Conservation (phyloP, 345 rosid species). For the Reutealis trisperma region DNA sequence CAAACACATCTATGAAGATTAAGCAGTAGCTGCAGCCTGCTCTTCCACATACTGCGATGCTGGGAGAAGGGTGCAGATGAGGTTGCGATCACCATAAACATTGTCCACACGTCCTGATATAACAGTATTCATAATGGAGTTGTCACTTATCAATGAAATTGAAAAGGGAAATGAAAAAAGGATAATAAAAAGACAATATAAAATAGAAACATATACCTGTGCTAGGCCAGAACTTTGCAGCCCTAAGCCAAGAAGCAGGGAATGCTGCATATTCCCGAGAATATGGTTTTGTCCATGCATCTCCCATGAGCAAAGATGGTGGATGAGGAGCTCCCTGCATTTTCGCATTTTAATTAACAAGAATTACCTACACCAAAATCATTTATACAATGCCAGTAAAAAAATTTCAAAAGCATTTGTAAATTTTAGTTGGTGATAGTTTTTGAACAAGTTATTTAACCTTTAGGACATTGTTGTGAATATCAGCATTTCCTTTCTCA, state of each 20-base stretch:
- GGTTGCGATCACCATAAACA: slow-evolving; percentile 96
- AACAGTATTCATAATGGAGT: neutral
- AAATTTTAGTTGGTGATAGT: neutral
- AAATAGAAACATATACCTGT: slow-evolving; percentile 48
- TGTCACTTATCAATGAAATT: neutral
- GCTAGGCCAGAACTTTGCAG: slow-evolving; percentile 91
- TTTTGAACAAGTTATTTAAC: slow-evolving; percentile 33
- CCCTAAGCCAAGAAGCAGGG: slow-evolving; percentile 96
- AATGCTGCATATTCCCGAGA: slow-evolving; percentile 91
- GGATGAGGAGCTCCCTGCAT: slow-evolving; percentile 99
- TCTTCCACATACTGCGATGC: slow-evolving; percentile 68
- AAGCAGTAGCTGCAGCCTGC: slow-evolving; percentile 82
- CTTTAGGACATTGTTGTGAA: slow-evolving; percentile 92
- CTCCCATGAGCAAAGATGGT: slow-evolving; percentile 97
- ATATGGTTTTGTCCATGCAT: slow-evolving; percentile 90
- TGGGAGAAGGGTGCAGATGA: slow-evolving; percentile 82
- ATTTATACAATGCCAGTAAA: neutral
- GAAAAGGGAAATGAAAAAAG: neutral
- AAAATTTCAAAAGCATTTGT: neutral
- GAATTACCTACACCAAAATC: neutral
- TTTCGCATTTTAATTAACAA: slow-evolving; percentile 13
- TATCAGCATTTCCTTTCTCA: slow-evolving; percentile 91
- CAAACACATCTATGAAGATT: slow-evolving; percentile 12
- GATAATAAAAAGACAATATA: neutral
- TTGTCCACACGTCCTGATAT: slow-evolving; percentile 89